Evolutionary conservation across 768 basidiomycete genomes (phyloP).

Genomic region (Termitomyces sp.): DNA sequence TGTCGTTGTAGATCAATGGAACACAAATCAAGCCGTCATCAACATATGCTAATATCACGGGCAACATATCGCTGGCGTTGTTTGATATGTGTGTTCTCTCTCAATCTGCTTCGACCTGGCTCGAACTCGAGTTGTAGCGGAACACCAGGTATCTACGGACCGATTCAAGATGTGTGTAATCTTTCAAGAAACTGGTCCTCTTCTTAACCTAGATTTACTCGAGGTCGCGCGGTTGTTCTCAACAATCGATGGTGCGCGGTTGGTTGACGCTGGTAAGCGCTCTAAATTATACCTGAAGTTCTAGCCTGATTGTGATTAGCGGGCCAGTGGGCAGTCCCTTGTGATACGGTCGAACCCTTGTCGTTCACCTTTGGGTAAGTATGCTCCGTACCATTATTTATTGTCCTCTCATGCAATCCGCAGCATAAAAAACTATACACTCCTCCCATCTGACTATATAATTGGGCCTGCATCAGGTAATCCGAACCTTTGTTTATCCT

Average conservation of each 20-base stretch:
- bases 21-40: conserved; percentile 47
- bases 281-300: not conserved
- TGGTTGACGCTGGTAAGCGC: conserved; percentile 52
- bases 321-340: conserved; percentile 77
- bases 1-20: conserved; percentile 45
- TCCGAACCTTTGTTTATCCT: conserved; percentile 64
- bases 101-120: not conserved
- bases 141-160: conserved; percentile 65
- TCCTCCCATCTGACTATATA: conserved; percentile 73
- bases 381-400: not conserved
- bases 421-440: conserved; percentile 46
- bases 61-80: conserved; percentile 57
- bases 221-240: conserved; percentile 66
- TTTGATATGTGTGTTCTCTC: conserved; percentile 58
- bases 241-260: conserved; percentile 56
- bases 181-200: not conserved
- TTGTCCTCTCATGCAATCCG: not conserved
- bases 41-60: conserved; percentile 54
- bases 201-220: conserved; percentile 3
- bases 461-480: conserved; percentile 64
- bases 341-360: conserved; percentile 51
- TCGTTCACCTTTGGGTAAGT: conserved; percentile 67
- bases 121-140: conserved; percentile 39
- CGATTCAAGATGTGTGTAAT: conserved; percentile 63
- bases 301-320: conserved; percentile 18